Conservation (phyloP, 192 early-diverging fungal genomes). For the Coemansia sp. region DNA sequence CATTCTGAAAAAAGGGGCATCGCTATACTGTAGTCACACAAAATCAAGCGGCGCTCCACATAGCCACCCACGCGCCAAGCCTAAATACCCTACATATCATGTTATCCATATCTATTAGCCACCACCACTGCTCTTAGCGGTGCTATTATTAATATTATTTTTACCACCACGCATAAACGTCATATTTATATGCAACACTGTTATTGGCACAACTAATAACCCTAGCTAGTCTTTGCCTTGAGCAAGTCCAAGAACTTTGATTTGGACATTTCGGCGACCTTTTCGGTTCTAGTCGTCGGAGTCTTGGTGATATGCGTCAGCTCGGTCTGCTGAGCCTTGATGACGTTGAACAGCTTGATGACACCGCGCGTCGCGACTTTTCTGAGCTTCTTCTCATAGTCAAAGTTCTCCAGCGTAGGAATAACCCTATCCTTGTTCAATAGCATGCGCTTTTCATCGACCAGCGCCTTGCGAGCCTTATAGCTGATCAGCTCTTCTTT, state of each 20-base stretch:
- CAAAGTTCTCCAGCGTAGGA: conserved; percentile 74
- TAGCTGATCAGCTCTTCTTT: conserved; percentile 85
- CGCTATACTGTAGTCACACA: conserved; percentile 2
- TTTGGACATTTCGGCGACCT: conserved; percentile 63
- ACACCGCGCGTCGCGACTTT: conserved; percentile 94
- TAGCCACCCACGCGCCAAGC: too few species aligned
- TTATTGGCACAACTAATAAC: neutral
- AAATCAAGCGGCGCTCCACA: neutral
- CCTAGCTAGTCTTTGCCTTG: conserved; percentile 55
- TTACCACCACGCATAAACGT: neutral
- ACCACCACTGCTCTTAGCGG: too few species aligned
- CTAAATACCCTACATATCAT: conserved; percentile 9
- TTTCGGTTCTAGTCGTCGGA: conserved; percentile 64
- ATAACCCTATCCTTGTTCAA: conserved; percentile 72
- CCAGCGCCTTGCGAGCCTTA: conserved; percentile 76
- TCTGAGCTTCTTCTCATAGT: conserved; percentile 87
- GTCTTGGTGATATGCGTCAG: conserved; percentile 29
- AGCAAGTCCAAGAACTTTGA: conserved; percentile 74
- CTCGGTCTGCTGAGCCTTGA: conserved; percentile 84
- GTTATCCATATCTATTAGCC: neutral
- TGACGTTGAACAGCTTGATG: conserved; percentile 94
- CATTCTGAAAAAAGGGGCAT: neutral
- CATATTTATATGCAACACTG: neutral
- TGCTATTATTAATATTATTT: conserved; percentile 5
- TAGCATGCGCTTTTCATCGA: conserved; percentile 71